Conservation (phyloP, 331 rosid species). For the Arachis monticola region DNA sequence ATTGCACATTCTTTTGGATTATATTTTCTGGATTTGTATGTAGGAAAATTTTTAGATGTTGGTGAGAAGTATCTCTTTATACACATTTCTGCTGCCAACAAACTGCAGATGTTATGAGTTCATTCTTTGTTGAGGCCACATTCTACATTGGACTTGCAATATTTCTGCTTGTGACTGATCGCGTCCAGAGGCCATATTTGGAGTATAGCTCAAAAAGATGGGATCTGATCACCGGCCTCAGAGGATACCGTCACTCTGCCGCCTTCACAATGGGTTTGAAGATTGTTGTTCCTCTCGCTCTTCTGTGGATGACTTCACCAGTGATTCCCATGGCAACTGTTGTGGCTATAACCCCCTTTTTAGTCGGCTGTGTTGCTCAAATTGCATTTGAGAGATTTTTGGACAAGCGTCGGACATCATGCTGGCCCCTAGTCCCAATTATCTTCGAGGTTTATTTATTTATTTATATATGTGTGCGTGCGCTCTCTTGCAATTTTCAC, state of each 20-base stretch:
- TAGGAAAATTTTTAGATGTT: background rate
- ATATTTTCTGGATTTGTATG: slow-evolving; percentile 19
- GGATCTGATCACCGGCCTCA: slow-evolving; percentile 92
- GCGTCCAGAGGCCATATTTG: slow-evolving; percentile 85
- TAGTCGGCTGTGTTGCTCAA: slow-evolving; percentile 67
- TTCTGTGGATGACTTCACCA: slow-evolving; percentile 62
- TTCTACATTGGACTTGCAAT: slow-evolving; percentile 75
- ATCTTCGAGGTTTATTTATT: slow-evolving; percentile 70
- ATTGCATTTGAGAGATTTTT: slow-evolving; percentile 62
- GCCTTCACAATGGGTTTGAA: slow-evolving; percentile 72
- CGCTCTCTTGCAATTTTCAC: background rate
- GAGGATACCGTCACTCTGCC: slow-evolving; percentile 76
- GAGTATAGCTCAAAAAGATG: slow-evolving; percentile 87
- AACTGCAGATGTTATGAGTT: slow-evolving; percentile 71
- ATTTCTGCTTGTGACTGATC: slow-evolving; percentile 69
- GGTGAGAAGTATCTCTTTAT: slow-evolving; percentile 16
- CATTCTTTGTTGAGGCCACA: slow-evolving; percentile 57
- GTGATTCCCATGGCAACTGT: slow-evolving; percentile 59
- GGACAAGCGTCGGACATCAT: slow-evolving; percentile 60
- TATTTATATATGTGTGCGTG: background rate
- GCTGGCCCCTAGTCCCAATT: slow-evolving; percentile 91
- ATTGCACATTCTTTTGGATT: slow-evolving; percentile 25
- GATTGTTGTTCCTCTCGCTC: slow-evolving; percentile 64
- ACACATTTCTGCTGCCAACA: slow-evolving; percentile 35
- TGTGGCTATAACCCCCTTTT: slow-evolving; percentile 62